Conservation (phyloP, 352 stramenopile species). For the Phytopythium montanum region DNA sequence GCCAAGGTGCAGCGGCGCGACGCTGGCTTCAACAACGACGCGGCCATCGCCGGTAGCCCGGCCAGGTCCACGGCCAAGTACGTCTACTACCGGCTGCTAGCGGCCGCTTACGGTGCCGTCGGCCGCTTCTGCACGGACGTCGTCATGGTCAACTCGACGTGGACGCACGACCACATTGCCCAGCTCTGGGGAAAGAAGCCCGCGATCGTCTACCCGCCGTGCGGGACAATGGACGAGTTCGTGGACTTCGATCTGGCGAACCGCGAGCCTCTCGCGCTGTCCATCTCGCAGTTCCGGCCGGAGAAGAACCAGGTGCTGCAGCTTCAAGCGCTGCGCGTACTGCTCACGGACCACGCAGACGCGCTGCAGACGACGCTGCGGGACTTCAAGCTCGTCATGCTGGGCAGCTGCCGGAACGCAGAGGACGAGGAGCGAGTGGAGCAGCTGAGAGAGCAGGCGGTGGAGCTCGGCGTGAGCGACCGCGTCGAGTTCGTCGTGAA, state of each 20-base stretch:
- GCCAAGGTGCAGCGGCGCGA: constrained; percentile 87
- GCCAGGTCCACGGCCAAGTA: constrained; percentile 91
- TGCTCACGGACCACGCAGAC: constrained; percentile 47
- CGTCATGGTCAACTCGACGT: constrained; percentile 98
- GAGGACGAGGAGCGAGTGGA: constrained; percentile 92
- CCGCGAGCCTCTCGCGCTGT: constrained; percentile 87
- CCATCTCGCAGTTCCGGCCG: constrained; percentile 97
- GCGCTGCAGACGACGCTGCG: constrained; percentile 35
- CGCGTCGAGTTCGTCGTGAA: constrained; percentile 95
- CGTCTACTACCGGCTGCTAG: constrained; percentile 96
- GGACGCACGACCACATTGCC: constrained; percentile 96
- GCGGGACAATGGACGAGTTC: constrained; percentile 87
- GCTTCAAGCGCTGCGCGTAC: constrained; percentile 82
- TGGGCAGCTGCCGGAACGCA: constrained; percentile 94
- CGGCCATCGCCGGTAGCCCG: constrained; percentile 71
- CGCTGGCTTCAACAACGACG: constrained; percentile 94
- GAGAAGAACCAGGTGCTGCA: constrained; percentile 99
- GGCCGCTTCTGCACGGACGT: constrained; percentile 84
- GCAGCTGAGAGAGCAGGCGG: constrained; percentile 74
- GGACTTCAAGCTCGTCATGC: constrained; percentile 91
- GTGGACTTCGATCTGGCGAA: constrained; percentile 46
- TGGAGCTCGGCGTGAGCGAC: constrained; percentile 68
- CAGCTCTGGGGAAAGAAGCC: constrained; percentile 86
- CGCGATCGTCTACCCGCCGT: constrained; percentile 95
- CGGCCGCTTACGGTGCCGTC: constrained; percentile 85